A percentile compares a stretch with the other conserved stretches of the same genome.
phyloP scores from a whole-genome alignment of 176 grass and related monocot species.

The Paspalum notatum region DNA sequence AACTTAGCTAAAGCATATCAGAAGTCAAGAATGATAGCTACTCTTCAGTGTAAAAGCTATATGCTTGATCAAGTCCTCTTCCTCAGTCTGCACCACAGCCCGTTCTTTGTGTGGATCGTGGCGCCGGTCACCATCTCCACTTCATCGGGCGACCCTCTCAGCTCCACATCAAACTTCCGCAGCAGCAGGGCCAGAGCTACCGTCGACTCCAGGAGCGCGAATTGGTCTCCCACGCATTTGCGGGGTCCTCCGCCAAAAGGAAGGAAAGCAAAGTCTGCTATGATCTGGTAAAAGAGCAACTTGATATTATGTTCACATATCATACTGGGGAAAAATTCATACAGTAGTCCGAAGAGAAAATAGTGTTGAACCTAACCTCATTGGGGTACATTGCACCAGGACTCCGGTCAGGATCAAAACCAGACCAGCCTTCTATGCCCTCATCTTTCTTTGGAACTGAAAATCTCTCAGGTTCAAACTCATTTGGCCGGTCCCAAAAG shows the following conservation, averaged over 20 bases:
- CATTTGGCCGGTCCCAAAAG: conserved; percentile 83
- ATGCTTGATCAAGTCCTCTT: conserved; percentile 53
- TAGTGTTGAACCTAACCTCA: conserved; percentile 51
- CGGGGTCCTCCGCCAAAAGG: conserved; percentile 88
- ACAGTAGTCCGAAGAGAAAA: neutral
- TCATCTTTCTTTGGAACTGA: conserved; percentile 73
- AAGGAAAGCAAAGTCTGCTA: conserved; percentile 90
- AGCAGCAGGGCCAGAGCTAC: conserved; percentile 70
- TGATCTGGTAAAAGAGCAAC: conserved; percentile 63
- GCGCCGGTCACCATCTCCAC: conserved; percentile 90
- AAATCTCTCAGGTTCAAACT: conserved; percentile 94
- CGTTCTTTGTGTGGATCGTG: conserved; percentile 84
- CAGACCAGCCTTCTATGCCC: conserved; percentile 82
- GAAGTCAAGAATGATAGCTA: conserved; percentile 40
- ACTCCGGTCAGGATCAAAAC: conserved; percentile 80
- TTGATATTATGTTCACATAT: conserved; percentile 21
- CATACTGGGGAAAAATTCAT: neutral
- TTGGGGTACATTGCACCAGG: conserved; percentile 93
- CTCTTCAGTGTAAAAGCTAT: conserved; percentile 37
- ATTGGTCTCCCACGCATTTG: conserved; percentile 90
- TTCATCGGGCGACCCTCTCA: conserved; percentile 72
- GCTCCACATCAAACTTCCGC: conserved; percentile 74
- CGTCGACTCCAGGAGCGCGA: conserved; percentile 84
- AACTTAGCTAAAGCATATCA: conserved; percentile 14
- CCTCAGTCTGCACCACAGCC: conserved; percentile 83